These are phyloP conservation scores for Helicostylum pulchrum DNA, from an alignment of 192 early-diverging fungal species.

Conservation along the genomic window DNA sequence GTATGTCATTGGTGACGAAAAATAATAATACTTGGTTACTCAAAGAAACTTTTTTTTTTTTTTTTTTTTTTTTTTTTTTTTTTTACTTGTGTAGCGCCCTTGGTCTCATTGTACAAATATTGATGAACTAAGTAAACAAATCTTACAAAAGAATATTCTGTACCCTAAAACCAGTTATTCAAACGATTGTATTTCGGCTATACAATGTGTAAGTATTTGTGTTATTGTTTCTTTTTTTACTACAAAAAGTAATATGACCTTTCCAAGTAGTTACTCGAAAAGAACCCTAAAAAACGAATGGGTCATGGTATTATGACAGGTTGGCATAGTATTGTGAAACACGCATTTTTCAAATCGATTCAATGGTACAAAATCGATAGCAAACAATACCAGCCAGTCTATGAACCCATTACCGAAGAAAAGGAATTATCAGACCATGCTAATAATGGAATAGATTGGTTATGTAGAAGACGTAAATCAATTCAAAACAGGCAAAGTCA, in stretches of 20 bases:
- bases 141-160: slow-evolving; percentile 60
- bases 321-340: slow-evolving; percentile 40
- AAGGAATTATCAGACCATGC: slow-evolving; percentile 61
- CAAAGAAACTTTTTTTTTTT: slow-evolving; percentile 14
- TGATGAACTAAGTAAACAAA: slow-evolving; percentile 58
- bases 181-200: slow-evolving; percentile 62
- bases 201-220: slow-evolving; percentile 54
- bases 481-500: neutral
- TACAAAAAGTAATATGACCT: too few species aligned
- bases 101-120: slow-evolving; percentile 61
- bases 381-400: slow-evolving; percentile 44
- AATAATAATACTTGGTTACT: neutral
- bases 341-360: slow-evolving; percentile 51
- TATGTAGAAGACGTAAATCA: neutral
- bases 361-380: slow-evolving; percentile 43
- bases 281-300: slow-evolving; percentile 45
- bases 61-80: slow-evolving; percentile 23
- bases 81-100: slow-evolving; percentile 37
- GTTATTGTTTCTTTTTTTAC: too few species aligned
- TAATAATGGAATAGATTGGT: neutral
- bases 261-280: slow-evolving; percentile 48
- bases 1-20: slow-evolving; percentile 34
- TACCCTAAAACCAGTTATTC: slow-evolving; percentile 53
- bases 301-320: slow-evolving; percentile 42
- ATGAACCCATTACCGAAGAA: slow-evolving; percentile 74